These are phyloP conservation scores for Wickerhamomyces chambardii DNA, from an alignment of 805 yeast genomes.

Conservation along the genomic window DNA sequence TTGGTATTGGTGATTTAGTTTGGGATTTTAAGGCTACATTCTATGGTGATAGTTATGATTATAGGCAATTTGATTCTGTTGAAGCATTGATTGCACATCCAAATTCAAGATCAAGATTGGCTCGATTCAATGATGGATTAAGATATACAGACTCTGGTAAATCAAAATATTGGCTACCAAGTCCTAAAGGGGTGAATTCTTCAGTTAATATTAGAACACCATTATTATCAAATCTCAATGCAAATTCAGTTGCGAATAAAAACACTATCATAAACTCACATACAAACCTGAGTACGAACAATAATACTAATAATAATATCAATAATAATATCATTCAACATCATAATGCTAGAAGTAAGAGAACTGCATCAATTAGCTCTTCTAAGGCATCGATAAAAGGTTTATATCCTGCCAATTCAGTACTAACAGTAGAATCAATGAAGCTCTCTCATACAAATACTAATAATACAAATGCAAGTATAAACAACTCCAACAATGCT, in stretches of 20 bases:
- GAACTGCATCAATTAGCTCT: conserved; percentile 12
- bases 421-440: conserved; percentile 10
- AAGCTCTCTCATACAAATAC: too few species aligned
- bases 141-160: conserved; percentile 74
- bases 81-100: conserved; percentile 66
- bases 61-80: conserved; percentile 74
- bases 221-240: too few species aligned
- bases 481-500: too few species aligned
- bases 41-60: conserved; percentile 69
- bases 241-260: too few species aligned
- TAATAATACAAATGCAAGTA: background rate
- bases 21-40: conserved; percentile 67
- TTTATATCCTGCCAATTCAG: conserved; percentile 12
- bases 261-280: too few species aligned
- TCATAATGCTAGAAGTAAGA: background rate
- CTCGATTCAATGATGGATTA: conserved; percentile 73
- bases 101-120: conserved; percentile 50
- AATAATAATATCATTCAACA: too few species aligned
- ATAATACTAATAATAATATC: too few species aligned
- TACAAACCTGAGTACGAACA: too few species aligned
- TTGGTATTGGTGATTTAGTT: conserved; percentile 68
- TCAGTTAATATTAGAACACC: conserved; percentile 9
- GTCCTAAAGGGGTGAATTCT: background rate
- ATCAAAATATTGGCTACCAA: conserved; percentile 64
- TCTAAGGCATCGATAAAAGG: conserved; percentile 16